These are phyloP conservation scores for Eutypella sp. DNA, from an alignment of 2,329 filamentous ascomycete species.

Conservation along the genomic window DNA sequence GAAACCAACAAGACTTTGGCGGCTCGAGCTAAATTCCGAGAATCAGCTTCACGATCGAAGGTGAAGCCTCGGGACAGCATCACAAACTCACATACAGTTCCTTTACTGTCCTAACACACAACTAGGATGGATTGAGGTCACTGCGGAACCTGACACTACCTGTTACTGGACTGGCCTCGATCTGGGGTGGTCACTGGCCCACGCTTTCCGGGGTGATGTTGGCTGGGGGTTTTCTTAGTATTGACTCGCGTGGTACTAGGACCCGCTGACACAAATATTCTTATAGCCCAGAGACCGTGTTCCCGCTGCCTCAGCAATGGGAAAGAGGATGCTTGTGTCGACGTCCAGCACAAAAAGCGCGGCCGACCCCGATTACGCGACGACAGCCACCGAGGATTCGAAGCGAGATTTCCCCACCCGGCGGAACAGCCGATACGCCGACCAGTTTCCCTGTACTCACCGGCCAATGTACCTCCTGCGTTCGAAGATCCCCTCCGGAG, in stretches of 20 bases:
- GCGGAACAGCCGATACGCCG: conserved; percentile 43
- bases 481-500: conserved; percentile 44
- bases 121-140: too few relatives aligned
- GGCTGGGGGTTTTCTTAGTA: not conserved
- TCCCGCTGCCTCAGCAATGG: conserved; percentile 72
- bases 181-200: too few relatives aligned
- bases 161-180: too few relatives aligned
- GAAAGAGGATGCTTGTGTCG: conserved; percentile 74
- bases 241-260: not conserved
- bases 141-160: too few relatives aligned
- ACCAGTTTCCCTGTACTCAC: conserved; percentile 46
- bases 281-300: conserved; percentile 68
- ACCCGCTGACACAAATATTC: conserved; percentile 27
- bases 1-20: too few relatives aligned
- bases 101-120: too few relatives aligned
- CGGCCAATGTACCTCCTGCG: conserved; percentile 36
- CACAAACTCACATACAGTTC: too few relatives aligned
- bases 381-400: conserved; percentile 58
- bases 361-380: conserved; percentile 74
- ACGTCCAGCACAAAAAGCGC: conserved; percentile 82
- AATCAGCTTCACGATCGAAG: too few relatives aligned
- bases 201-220: not conserved
- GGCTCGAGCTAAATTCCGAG: too few relatives aligned
- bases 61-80: too few relatives aligned
- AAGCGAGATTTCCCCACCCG: conserved; percentile 42